phyloP scores from a whole-genome alignment of 2,329 filamentous ascomycete genomes.

The Fusarium devonianum region DNA sequence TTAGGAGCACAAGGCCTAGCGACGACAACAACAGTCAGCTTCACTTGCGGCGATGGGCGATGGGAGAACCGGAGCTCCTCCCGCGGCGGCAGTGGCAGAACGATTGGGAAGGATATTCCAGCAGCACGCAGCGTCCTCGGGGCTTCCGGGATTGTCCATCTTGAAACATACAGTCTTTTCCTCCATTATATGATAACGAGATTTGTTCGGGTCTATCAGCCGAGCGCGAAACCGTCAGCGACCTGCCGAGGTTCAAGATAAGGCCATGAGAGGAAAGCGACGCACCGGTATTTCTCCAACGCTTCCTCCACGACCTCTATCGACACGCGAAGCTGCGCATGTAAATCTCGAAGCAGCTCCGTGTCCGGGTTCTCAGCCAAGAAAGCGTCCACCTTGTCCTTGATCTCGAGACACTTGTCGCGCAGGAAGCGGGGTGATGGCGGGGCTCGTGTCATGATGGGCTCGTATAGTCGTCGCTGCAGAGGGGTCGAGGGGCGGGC shows the following conservation, averaged over 20 bases:
- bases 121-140: no score
- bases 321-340: slow-evolving; percentile 76
- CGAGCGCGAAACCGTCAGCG: slow-evolving; percentile 18
- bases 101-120: no score
- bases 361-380: slow-evolving; percentile 65
- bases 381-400: slow-evolving; percentile 69
- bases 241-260: neutral
- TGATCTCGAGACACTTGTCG: slow-evolving; percentile 60
- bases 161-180: slow-evolving; percentile 77
- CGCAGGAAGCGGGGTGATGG: slow-evolving; percentile 43
- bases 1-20: slow-evolving; percentile 85
- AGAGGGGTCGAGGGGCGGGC: neutral
- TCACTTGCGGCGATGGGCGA: neutral
- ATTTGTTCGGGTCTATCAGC: slow-evolving; percentile 72
- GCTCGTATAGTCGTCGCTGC: slow-evolving; percentile 1
- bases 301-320: slow-evolving; percentile 78
- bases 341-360: slow-evolving; percentile 67
- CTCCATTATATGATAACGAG: slow-evolving; percentile 94
- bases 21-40: no score
- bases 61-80: neutral
- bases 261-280: neutral
- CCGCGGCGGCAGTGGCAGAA: no score
- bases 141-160: no score
- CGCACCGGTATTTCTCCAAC: slow-evolving; percentile 75
- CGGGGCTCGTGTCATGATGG: slow-evolving; percentile 33